A percentile compares a stretch with the other conserved stretches of the same genome.
These are phyloP conservation scores for Entomortierella lignicola DNA, from an alignment of 192 early-diverging fungal species.

Conservation along the genomic window DNA sequence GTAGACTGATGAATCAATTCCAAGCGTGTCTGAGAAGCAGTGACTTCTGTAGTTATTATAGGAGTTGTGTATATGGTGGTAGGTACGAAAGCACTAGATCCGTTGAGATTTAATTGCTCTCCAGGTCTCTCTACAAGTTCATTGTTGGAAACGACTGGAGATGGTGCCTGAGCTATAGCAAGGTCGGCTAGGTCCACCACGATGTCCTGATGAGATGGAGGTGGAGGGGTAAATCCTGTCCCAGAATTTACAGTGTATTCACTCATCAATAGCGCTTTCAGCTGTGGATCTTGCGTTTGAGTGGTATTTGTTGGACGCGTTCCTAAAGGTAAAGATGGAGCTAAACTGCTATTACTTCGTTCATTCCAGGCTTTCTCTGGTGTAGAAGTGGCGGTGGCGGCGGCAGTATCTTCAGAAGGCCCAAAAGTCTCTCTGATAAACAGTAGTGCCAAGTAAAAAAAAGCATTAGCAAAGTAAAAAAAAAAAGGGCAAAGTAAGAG, in stretches of 20 bases:
- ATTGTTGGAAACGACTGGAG: not conserved
- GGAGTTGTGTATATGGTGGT: not conserved
- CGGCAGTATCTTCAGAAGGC: not conserved
- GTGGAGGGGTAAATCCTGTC: not conserved
- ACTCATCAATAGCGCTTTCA: conserved; percentile 3
- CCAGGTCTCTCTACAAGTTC: not conserved
- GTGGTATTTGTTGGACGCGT: not conserved
- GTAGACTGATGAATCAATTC: conserved; percentile 29
- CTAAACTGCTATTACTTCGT: not conserved
- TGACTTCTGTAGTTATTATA: not conserved
- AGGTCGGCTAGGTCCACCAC: not conserved
- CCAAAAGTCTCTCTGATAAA: conserved; percentile 12
- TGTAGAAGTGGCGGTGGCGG: not conserved
- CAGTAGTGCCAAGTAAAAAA: too few relatives aligned
- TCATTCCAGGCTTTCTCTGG: conserved; percentile 22
- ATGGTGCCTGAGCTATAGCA: not conserved
- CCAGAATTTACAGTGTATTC: not conserved
- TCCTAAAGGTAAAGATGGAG: not conserved
- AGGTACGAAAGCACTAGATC: not conserved
- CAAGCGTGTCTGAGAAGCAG: conserved; percentile 22
- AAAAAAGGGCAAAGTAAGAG: too few relatives aligned
- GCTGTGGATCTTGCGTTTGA: not conserved
- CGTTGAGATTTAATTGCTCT: not conserved
- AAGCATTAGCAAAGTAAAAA: too few relatives aligned
- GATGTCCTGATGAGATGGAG: not conserved